Evolutionary conservation across 306 rosid species (phyloP).

Genomic region (Hylodesmum podocarpum): DNA sequence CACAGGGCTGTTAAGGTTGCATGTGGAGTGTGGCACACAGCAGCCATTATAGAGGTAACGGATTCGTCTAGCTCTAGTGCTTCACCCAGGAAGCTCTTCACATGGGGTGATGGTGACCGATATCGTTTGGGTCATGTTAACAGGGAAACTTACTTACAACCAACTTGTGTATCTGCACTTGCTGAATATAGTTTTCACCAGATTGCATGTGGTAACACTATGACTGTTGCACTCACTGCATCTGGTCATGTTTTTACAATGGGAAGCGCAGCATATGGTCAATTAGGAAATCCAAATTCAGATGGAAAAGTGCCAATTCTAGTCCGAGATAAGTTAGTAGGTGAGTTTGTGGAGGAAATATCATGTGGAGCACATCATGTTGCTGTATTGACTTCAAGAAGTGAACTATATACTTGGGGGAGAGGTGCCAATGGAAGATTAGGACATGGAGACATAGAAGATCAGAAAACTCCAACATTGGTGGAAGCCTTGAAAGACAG

Average conservation of each 20-base stretch:
- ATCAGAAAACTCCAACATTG: constrained; percentile 67
- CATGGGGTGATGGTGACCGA: constrained; percentile 98
- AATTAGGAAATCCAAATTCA: constrained; percentile 79
- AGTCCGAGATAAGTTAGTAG: constrained; percentile 77
- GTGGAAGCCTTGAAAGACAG: constrained; percentile 89
- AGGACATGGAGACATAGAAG: constrained; percentile 83
- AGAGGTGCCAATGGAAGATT: constrained; percentile 92
- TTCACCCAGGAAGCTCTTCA: constrained; percentile 67
- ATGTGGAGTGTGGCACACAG: constrained; percentile 98
- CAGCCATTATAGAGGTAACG: constrained; percentile 85
- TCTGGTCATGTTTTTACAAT: constrained; percentile 94
- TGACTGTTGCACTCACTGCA: constrained; percentile 84
- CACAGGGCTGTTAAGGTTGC: constrained; percentile 76
- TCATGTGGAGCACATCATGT: constrained; percentile 86
- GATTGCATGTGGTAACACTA: constrained; percentile 80
- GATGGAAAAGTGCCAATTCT: constrained; percentile 80
- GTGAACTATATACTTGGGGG: constrained; percentile 97
- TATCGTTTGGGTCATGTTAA: constrained; percentile 83
- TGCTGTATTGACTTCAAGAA: constrained; percentile 84
- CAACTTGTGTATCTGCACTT: constrained; percentile 86
- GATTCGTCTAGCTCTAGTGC: constrained; percentile 47
- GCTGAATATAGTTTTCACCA: constrained; percentile 81
- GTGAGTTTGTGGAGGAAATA: constrained; percentile 89
- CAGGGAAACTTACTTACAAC: constrained; percentile 77
- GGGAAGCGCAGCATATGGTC: constrained; percentile 77